Percentiles rank a stretch among this genome's conserved stretches.
These are phyloP conservation scores for Cladosporium sp. DNA, from an alignment of 2,329 filamentous ascomycete species.

Conservation along the genomic window DNA sequence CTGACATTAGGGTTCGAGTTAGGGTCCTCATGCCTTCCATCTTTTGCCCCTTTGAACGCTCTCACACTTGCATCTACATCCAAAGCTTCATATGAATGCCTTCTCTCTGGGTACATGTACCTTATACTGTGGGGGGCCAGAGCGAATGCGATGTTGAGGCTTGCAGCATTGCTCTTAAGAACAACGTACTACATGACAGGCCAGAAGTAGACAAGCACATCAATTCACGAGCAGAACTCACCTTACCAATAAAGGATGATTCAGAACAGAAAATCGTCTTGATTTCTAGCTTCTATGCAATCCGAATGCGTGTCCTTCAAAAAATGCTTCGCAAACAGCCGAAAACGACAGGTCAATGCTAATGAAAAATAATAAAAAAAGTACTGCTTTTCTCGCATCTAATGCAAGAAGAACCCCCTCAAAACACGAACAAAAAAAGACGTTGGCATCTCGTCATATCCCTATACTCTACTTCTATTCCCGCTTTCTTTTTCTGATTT, in stretches of 20 bases:
- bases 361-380: not conserved
- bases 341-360: not conserved
- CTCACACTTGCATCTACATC: not conserved
- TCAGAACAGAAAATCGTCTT: not conserved
- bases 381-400: not conserved
- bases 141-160: not conserved
- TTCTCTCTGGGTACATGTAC: not conserved
- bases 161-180: not conserved
- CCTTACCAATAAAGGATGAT: not conserved
- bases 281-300: not conserved
- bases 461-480: not conserved
- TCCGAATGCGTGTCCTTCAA: not conserved
- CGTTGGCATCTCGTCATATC: constrained; percentile 1
- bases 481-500: not conserved
- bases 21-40: not conserved
- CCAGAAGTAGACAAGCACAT: too few relatives aligned
- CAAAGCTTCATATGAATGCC: not conserved
- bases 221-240: not conserved
- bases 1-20: not conserved
- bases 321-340: not conserved
- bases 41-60: not conserved
- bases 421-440: not conserved
- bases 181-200: too few relatives aligned
- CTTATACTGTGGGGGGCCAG: not conserved
- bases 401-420: not conserved